These are phyloP conservation scores for Yarrowia sp. DNA, from an alignment of 805 yeast genomes.

Conservation along the genomic window DNA sequence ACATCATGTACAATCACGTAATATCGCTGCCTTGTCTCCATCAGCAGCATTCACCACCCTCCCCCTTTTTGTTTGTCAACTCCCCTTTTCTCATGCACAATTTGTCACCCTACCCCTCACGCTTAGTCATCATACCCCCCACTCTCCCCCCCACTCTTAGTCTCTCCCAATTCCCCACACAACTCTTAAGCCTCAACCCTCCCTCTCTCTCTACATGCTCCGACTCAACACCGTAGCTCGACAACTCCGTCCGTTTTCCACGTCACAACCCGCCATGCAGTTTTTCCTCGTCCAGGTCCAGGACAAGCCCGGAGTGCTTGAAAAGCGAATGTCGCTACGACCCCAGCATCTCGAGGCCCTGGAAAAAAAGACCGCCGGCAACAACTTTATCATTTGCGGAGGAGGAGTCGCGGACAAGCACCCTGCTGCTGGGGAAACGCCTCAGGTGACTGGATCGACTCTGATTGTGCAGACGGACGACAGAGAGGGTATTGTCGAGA, in stretches of 20 bases:
- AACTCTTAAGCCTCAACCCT: too few species aligned
- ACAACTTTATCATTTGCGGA: conserved; percentile 53
- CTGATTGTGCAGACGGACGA: conserved; percentile 68
- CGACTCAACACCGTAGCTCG: conserved; percentile 25
- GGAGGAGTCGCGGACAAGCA: conserved; percentile 52
- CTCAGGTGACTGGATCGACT: conserved; percentile 70
- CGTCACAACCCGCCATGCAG: conserved; percentile 54
- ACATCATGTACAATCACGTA: too few species aligned
- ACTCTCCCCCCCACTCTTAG: too few species aligned
- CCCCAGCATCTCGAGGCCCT: conserved; percentile 53
- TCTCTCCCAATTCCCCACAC: not conserved
- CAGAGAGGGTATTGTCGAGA: conserved; percentile 68
- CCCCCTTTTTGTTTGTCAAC: too few species aligned
- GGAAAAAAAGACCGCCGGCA: conserved; percentile 47
- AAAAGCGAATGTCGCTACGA: conserved; percentile 51
- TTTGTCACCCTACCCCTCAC: too few species aligned
- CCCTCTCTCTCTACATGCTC: conserved; percentile 5
- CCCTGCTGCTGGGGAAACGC: conserved; percentile 48
- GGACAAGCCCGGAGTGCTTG: conserved; percentile 65
- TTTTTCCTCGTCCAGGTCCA: conserved; percentile 64
- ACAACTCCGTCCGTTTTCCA: conserved; percentile 17
- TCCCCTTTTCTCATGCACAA: too few species aligned
- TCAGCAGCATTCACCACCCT: too few species aligned
- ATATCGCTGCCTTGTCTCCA: too few species aligned
- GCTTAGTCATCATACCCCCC: too few species aligned